phyloP scores from a whole-genome alignment of 2,329 filamentous ascomycete genomes.

The Dothideomycetes sp. region DNA sequence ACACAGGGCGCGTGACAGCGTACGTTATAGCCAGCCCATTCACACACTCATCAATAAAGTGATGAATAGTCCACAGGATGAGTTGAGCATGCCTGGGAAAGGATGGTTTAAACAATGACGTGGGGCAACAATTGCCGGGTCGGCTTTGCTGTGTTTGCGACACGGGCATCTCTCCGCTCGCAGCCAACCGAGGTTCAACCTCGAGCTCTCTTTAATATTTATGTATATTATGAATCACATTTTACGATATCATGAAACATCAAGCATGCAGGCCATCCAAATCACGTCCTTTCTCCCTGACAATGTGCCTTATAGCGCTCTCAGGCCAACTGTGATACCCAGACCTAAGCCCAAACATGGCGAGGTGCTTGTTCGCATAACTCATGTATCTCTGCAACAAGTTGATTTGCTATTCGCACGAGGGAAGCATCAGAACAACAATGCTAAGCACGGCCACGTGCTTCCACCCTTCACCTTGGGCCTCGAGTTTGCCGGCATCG shows the following conservation, averaged over 20 bases:
- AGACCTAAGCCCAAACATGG: conserved; percentile 22
- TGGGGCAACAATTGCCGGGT: not conserved
- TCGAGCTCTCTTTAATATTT: no score
- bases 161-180: no score
- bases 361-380: conserved; percentile 37
- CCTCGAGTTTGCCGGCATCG: conserved; percentile 48
- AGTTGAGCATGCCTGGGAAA: no score
- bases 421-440: conserved; percentile 51
- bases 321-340: conserved; percentile 19
- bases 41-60: no score
- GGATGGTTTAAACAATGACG: not conserved
- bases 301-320: conserved; percentile 14
- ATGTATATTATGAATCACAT: no score
- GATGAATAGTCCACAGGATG: no score
- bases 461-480: conserved; percentile 48
- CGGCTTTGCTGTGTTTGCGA: not conserved
- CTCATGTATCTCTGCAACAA: conserved; percentile 47
- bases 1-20: no score
- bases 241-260: no score
- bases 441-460: conserved; percentile 34
- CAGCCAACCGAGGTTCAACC: no score
- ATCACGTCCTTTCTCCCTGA: conserved; percentile 24
- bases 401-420: conserved; percentile 50
- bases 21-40: no score
- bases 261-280: conserved; percentile 35